Evolutionary conservation across 78 protist genomes (phyloP).

Genomic region (Creolimax fragrantissima): DNA sequence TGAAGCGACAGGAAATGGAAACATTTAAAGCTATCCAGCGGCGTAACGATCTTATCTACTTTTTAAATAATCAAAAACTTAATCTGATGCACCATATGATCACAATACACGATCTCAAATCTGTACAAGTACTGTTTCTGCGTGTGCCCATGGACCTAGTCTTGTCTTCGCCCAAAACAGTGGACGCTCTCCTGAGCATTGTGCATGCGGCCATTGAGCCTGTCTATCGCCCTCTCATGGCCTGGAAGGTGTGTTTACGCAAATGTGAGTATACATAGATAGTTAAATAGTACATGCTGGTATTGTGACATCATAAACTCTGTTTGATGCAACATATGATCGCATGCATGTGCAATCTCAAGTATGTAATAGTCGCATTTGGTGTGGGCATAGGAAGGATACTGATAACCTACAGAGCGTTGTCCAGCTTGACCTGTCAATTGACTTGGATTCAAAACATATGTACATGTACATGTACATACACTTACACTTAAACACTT

Average conservation of each 20-base stretch:
- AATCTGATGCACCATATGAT: neutral
- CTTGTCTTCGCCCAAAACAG: neutral
- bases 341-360: no score
- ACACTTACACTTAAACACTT: no score
- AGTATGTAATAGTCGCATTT: no score
- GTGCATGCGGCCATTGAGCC: neutral
- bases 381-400: no score
- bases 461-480: neutral
- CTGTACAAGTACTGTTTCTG: neutral
- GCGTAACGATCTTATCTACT: neutral
- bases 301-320: no score
- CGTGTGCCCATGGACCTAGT: neutral
- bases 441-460: neutral
- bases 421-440: no score
- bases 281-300: no score
- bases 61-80: neutral
- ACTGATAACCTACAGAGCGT: no score
- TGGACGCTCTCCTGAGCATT: neutral
- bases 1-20: neutral
- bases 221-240: neutral
- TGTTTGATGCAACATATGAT: no score
- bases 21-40: neutral
- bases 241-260: no score
- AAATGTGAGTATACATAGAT: no score
- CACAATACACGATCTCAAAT: neutral